Conservation (phyloP, 495 filamentous ascomycete species). For the Hyaloscypha variabilis region DNA sequence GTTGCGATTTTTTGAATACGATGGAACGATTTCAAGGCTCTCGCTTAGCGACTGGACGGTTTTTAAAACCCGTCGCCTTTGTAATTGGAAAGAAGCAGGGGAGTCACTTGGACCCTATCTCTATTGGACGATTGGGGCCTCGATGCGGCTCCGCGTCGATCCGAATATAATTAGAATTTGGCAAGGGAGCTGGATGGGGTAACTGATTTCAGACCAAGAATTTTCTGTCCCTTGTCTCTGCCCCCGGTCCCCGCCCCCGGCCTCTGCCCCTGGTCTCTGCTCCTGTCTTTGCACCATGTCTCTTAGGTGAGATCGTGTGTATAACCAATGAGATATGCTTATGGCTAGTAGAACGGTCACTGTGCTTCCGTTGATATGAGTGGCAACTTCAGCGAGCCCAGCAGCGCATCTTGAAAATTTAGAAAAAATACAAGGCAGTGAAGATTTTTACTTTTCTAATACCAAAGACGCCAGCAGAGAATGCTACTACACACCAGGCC, state of each 20-base stretch:
- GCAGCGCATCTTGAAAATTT: too few relatives aligned
- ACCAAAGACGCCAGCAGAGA: constrained; percentile 11
- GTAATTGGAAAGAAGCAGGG: too few relatives aligned
- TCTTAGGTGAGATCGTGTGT: constrained; percentile 8
- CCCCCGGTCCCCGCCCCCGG: background rate
- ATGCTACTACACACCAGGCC: constrained; percentile 17
- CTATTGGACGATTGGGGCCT: constrained; percentile 60
- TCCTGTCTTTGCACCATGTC: background rate
- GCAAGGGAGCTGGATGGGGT: constrained; percentile 1
- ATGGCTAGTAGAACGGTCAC: background rate
- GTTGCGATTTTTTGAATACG: too few relatives aligned
- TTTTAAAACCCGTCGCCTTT: too few relatives aligned
- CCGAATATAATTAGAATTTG: constrained; percentile 10
- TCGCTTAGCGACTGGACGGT: too few relatives aligned
- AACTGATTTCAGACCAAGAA: constrained; percentile 1
- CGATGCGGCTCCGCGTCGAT: background rate
- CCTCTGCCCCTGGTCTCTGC: constrained; percentile 2
- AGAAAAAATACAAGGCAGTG: too few relatives aligned
- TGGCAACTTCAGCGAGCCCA: too few relatives aligned
- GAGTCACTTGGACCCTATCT: constrained; percentile 67
- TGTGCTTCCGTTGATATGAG: background rate
- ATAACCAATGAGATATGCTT: constrained; percentile 5
- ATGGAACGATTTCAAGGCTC: too few relatives aligned
- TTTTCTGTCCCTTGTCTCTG: constrained; percentile 2
- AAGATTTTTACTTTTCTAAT: too few relatives aligned